Base-by-base conservation (phyloP, 768 basidiomycete genomes). In the Chalciporus sphaerocephalus region DNA sequence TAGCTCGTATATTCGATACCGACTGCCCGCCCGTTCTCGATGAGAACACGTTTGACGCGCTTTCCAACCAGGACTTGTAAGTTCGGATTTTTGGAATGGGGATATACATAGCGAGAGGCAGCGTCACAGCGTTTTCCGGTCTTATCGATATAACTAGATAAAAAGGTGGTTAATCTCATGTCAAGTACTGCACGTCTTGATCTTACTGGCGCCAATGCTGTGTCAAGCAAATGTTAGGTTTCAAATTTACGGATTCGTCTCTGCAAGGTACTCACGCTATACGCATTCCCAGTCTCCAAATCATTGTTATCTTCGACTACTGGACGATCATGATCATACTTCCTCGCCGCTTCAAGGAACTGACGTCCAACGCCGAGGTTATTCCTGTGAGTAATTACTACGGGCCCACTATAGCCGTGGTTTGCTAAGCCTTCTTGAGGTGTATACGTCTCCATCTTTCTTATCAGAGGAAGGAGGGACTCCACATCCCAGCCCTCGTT, bases 251-350 rank as follows among this genome's bases (percentile, higher is more conserved):
- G n/a, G n/a, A n/a, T n/a, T n/a, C n/a, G n/a, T n/a, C n/a, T n/a
- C n/a, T n/a, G n/a, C n/a, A 2, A 30, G 50, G 49, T 11, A 56
- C 56, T 35, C 35, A 54, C 59, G 21, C 48, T 56, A n/a, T 66
- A 64, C 5, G 56, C 59, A 43, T 64, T 44, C 15, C 48, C 28
- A 5, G 37, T 54, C 24, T 44, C 54, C 46, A 84, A 70, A 20
- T 64, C 70, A 52, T 81, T 82, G 22, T 60, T 54, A 53, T 83
- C 81, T 0, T 77, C 65, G 3, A 69, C 68, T 4, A 48, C 55
- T 3, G 59, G 61, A 11, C 80, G 74, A 7, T 60, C 64, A n/a
- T 70, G 68, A 58, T 84, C 81, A 21, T 75, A 80, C 22, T 57
- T 48, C 12, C 51, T 57, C 0, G 67, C 80, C 12, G 76, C 69